A percentile compares a stretch with the other conserved stretches of the same genome.
Conservation (phyloP, 805 yeast genomes). For the Debaryomyces prosopidis region DNA sequence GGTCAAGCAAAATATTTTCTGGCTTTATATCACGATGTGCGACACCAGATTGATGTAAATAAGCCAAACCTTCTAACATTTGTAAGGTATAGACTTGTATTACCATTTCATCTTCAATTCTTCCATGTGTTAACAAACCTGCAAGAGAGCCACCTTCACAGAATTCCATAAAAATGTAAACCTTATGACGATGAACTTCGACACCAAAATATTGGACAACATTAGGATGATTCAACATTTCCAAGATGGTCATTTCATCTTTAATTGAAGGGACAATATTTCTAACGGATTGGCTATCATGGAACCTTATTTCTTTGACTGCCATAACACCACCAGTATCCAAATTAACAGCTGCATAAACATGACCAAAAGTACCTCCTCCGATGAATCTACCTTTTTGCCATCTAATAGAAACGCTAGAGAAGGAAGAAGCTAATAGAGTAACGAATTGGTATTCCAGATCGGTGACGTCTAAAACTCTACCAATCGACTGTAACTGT, state of each 20-base stretch:
- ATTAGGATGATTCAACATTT: slow-evolving; percentile 93
- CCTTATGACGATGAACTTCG: slow-evolving; percentile 94
- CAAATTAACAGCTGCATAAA: slow-evolving; percentile 85
- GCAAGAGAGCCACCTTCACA: slow-evolving; percentile 96
- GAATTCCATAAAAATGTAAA: slow-evolving; percentile 94
- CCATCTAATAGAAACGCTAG: slow-evolving; percentile 93
- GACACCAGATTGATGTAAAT: slow-evolving; percentile 89
- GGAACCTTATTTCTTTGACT: slow-evolving; percentile 91
- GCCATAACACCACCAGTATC: slow-evolving; percentile 97
- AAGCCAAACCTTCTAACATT: slow-evolving; percentile 92
- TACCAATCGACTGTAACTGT: slow-evolving; percentile 61
- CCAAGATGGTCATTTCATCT: slow-evolving; percentile 95
- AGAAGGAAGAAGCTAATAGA: slow-evolving; percentile 82
- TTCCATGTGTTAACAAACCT: slow-evolving; percentile 80
- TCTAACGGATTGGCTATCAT: slow-evolving; percentile 81
- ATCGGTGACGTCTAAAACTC: slow-evolving; percentile 84
- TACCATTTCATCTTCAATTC: slow-evolving; percentile 93
- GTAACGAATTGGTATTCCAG: slow-evolving; percentile 85
- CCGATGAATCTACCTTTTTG: slow-evolving; percentile 94
- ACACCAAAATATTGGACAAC: slow-evolving; percentile 96
- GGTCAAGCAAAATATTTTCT: slow-evolving; percentile 86
- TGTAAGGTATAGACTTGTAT: slow-evolving; percentile 88
- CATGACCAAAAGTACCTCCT: slow-evolving; percentile 94
- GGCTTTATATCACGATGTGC: slow-evolving; percentile 98
- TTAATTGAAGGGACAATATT: slow-evolving; percentile 85